Percentiles rank a stretch among this genome's conserved stretches.
phyloP scores from a whole-genome alignment of 768 basidiomycete species.

The Amanita pseudoporphyria region DNA sequence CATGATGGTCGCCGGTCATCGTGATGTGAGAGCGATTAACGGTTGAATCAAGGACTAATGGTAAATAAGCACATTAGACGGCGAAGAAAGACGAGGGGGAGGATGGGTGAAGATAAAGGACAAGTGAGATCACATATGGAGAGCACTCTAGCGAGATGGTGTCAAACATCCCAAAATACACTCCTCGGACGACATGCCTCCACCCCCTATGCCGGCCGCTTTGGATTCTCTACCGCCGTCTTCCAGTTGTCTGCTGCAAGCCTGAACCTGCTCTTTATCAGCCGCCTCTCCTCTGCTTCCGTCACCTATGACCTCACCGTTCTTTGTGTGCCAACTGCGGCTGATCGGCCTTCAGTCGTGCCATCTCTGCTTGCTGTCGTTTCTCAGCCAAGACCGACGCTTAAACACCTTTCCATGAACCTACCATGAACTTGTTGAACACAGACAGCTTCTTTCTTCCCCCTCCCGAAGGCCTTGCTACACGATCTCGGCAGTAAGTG shows the following conservation, averaged over 20 bases:
- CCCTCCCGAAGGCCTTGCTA: slow-evolving; percentile 45
- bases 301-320: slow-evolving; percentile 35
- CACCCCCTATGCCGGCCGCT: slow-evolving; percentile 23
- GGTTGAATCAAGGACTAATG: background rate
- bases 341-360: slow-evolving; percentile 66
- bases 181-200: background rate
- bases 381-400: background rate
- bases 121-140: slow-evolving; percentile 5
- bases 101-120: slow-evolving; percentile 7
- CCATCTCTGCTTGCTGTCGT: slow-evolving; percentile 62
- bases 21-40: slow-evolving; percentile 10
- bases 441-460: slow-evolving; percentile 56
- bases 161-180: slow-evolving; percentile 6
- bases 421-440: slow-evolving; percentile 69
- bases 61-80: slow-evolving; percentile 10
- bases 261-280: slow-evolving; percentile 44
- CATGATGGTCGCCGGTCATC: slow-evolving; percentile 29
- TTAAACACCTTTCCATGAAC: background rate
- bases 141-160: background rate
- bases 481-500: background rate
- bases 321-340: slow-evolving; percentile 68
- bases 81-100: slow-evolving; percentile 10
- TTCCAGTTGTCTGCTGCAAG: slow-evolving; percentile 73
- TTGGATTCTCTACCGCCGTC: slow-evolving; percentile 59
- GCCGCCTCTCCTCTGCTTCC: background rate